Evolutionary conservation across 345 rosid species (phyloP).

Genomic region (Lumnitzera racemosa): DNA sequence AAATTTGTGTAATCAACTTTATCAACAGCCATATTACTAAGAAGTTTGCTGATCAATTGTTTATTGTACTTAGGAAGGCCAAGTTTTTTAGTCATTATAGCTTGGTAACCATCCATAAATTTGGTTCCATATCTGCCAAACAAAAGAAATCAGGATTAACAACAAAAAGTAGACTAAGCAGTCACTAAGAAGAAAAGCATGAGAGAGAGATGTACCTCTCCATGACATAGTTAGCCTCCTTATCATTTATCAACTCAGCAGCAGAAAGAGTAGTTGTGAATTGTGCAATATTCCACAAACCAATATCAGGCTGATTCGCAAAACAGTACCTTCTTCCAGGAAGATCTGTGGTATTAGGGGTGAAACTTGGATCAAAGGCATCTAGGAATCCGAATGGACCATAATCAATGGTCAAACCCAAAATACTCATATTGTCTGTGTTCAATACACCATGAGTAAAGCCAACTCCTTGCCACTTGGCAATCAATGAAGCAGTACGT

Average conservation of each 20-base stretch:
- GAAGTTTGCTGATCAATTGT: conserved; percentile 69
- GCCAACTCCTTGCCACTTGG: conserved; percentile 97
- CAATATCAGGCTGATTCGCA: conserved; percentile 95
- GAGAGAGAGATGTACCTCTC: conserved; percentile 53
- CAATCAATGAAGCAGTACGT: conserved; percentile 76
- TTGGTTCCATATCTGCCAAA: conserved; percentile 74
- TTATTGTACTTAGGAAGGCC: conserved; percentile 92
- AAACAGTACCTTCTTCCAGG: conserved; percentile 95
- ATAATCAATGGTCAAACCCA: conserved; percentile 93
- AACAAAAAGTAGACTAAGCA: neutral
- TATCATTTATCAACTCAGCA: conserved; percentile 70
- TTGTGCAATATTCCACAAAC: conserved; percentile 90
- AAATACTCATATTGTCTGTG: conserved; percentile 97
- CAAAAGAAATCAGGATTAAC: conserved; percentile 7
- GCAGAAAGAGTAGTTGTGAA: conserved; percentile 58
- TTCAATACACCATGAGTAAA: conserved; percentile 97
- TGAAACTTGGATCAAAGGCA: conserved; percentile 94
- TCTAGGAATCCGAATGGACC: conserved; percentile 98
- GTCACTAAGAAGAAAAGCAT: neutral
- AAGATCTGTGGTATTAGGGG: conserved; percentile 97
- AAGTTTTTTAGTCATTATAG: conserved; percentile 79
- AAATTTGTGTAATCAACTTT: conserved; percentile 97
- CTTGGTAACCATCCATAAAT: conserved; percentile 96
- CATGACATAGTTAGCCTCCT: conserved; percentile 84
- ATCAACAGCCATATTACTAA: conserved; percentile 91